Evolutionary conservation across 345 rosid genomes (phyloP), one percentile per base, ranked within the genome.

Genomic region (Boechera stricta): DNA sequence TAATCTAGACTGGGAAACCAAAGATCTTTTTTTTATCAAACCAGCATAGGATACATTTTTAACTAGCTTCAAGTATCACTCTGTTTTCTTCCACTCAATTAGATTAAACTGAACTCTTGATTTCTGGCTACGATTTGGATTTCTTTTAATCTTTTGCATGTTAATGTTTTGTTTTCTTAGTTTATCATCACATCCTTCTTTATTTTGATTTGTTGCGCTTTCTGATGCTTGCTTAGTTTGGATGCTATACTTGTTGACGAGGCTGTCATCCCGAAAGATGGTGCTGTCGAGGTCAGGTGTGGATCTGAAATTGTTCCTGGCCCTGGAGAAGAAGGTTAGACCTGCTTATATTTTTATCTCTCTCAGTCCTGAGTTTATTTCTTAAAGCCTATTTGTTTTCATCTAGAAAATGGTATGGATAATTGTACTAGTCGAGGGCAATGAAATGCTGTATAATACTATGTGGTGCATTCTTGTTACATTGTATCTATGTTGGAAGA

Each of bases 181-280:
- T 53, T 38, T 38, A 35, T 28, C 0, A 12, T 62, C 45, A 39
- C 31, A 38, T 31, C 3, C 53, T 58, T 56, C 15, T 63, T 65
- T 24, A 2, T 21, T 38, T 32, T 11, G 28, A 18, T 18, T 16
- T 29, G 31, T 65, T 44, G 70, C 13, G 42, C 28, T 75, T 44
- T 47, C 47, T 69, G 31, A 70, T 76, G 24, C 18, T 83, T 51
- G 41, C 77, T 56, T 82, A 93, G 98, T 79, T 84, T 79, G 56
- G 83, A 77, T 54, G 70, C 77, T 35, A 88, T 91, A 78, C 85
- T 91, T 72, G 92, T 91, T 65, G 92, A 91, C 54, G 89, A 80
- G 69, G 71, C 79, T 42, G 67, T 79, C 49, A 64, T 94, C 41
- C 78, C 75, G 11, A 84, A 67, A 66, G 85, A 81, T 74, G 91